Evolutionary conservation across 2,329 filamentous ascomycete species (phyloP), one percentile per base, ranked within the genome.

Genomic region (Aspergillus fructus): DNA sequence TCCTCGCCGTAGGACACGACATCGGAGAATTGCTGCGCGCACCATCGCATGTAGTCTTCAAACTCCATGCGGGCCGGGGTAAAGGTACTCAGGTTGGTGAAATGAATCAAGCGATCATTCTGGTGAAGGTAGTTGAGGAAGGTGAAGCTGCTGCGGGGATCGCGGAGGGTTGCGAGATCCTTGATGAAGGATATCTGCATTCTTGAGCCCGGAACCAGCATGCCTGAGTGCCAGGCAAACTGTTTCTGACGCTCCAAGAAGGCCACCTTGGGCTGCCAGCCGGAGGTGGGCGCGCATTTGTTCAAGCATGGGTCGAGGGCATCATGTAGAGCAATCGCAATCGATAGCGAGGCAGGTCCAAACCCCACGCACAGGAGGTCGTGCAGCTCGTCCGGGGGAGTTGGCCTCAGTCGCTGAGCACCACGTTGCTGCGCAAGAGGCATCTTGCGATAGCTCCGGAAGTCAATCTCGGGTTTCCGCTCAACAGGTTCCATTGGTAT

Each of bases 161-260:
- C 88, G 57, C 93, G 85, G 64, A 96, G 81, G 3, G 91, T 94
- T 3, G 93, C 93, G 74, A 97, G 85, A 71, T 97, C 93, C 78
- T 97, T 97, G 78, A 97, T 84, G 79, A 96, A 97, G 9, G 91
- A 96, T 66, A 97, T 97, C 73, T 97, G 93, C 93, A 97, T 97
- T 77, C 89, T 92, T 52, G 93, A 90, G 5, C 92, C 93, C 0
- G 92, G 91, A 3, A 97, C 84, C 58, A 97, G 85, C 93, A 97
- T 97, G 59, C 93, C 93, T 0, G 91, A 87, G 74, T 97, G 93
- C 93, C 93, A 97, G 58, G 89, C 86, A 70, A 97, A 97, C 48
- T 82, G 78, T 33, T 80, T 70, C 76, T 97, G 93, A 74, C 90
- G 89, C 79, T 97, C 93, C 23, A 97, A 77, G 75, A 97, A 97